Conservation (phyloP, 148 eudicot species). For the Amaranthus palmeri region DNA sequence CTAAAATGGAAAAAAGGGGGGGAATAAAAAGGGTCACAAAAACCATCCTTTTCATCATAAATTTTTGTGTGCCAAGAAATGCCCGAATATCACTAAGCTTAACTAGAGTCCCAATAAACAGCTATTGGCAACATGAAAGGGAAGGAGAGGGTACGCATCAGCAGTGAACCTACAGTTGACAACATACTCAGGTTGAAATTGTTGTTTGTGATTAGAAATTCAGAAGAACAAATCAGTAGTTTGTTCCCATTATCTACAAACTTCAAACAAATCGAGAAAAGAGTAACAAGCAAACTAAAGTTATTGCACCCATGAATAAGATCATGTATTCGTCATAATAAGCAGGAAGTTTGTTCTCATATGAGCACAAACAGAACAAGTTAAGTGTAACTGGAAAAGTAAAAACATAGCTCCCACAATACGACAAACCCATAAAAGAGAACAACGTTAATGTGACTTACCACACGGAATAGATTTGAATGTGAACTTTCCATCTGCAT, state of each 20-base stretch:
- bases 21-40: not conserved
- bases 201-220: not conserved
- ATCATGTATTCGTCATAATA: not conserved
- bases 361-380: not conserved
- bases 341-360: not conserved
- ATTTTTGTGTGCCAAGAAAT: not conserved
- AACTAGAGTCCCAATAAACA: not conserved
- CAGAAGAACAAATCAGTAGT: not conserved
- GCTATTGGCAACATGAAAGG: not conserved
- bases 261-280: not conserved
- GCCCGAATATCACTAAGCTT: not conserved
- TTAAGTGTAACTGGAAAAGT: not conserved
- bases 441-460: slow-evolving; percentile 25
- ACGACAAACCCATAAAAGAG: slow-evolving; percentile 4
- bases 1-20: not conserved
- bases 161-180: not conserved
- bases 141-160: not conserved
- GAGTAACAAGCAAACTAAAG: not conserved
- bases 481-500: slow-evolving; percentile 74
- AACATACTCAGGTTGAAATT: not conserved
- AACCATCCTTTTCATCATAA: not conserved
- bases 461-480: slow-evolving; percentile 91
- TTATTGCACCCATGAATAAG: not conserved
- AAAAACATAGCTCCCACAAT: slow-evolving; percentile 5
- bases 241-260: not conserved